Conservation (phyloP, 2,329 filamentous ascomycete species). For the Penicillium nordicum region DNA sequence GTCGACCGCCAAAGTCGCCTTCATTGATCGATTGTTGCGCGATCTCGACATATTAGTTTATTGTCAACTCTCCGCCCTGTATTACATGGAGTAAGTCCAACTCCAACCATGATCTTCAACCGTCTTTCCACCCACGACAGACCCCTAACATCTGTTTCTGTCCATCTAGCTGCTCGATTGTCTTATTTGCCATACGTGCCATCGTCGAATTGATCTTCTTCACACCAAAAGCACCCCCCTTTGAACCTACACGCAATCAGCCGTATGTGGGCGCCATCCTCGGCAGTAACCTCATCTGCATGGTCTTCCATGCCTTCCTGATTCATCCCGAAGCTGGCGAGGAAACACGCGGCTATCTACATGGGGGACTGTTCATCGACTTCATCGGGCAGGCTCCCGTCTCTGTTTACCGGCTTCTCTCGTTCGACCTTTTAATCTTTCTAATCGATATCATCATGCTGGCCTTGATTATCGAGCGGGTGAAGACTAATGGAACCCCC, state of each 20-base stretch:
- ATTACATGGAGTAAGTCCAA: slow-evolving; percentile 59
- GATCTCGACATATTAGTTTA: slow-evolving; percentile 60
- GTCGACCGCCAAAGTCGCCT: slow-evolving; percentile 41
- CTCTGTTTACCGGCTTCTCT: slow-evolving; percentile 51
- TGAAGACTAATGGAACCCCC: slow-evolving; percentile 41
- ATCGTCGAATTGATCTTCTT: slow-evolving; percentile 57
- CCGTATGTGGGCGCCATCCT: slow-evolving; percentile 55
- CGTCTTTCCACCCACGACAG: background rate
- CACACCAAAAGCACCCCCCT: slow-evolving; percentile 55
- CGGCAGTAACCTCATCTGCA: slow-evolving; percentile 54
- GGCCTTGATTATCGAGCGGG: slow-evolving; percentile 51
- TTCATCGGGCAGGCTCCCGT: slow-evolving; percentile 61
- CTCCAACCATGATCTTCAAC: background rate
- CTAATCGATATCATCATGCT: slow-evolving; percentile 57
- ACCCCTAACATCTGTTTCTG: background rate
- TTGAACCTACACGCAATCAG: slow-evolving; percentile 50
- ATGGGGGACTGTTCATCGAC: slow-evolving; percentile 62
- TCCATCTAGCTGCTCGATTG: slow-evolving; percentile 53
- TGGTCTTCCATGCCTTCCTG: slow-evolving; percentile 55
- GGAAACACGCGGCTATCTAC: slow-evolving; percentile 53
- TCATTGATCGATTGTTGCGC: slow-evolving; percentile 56
- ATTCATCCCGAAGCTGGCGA: slow-evolving; percentile 52
- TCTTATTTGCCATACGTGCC: slow-evolving; percentile 54
- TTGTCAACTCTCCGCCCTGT: slow-evolving; percentile 58
- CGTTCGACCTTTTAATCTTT: slow-evolving; percentile 54